phyloP scores from a whole-genome alignment of 2,329 filamentous ascomycete species.

The Coleophoma cylindrospora region DNA sequence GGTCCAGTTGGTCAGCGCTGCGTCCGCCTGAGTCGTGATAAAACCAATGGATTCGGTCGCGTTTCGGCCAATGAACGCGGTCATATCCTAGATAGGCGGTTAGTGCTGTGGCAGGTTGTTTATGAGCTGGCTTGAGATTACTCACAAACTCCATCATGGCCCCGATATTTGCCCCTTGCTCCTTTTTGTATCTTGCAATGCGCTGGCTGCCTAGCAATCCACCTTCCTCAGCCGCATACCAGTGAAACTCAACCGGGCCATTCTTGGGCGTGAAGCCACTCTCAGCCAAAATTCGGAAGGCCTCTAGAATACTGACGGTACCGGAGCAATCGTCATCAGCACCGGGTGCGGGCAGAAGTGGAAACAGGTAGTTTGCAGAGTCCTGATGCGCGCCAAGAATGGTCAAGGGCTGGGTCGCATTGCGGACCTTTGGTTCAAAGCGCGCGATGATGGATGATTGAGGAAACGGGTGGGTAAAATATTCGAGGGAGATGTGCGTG shows the following conservation, averaged over 20 bases:
- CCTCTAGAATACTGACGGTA: slow-evolving; percentile 70
- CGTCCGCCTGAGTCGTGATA: too few relatives aligned
- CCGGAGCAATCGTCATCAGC: slow-evolving; percentile 71
- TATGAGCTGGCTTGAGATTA: too few relatives aligned
- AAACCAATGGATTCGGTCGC: too few relatives aligned
- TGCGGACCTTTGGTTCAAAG: slow-evolving; percentile 39
- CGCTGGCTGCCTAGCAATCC: slow-evolving; percentile 56
- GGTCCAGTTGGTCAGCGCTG: too few relatives aligned
- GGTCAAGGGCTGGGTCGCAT: slow-evolving; percentile 19
- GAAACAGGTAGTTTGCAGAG: slow-evolving; percentile 59
- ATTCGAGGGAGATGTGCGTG: slow-evolving; percentile 31
- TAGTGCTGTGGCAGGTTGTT: too few relatives aligned
- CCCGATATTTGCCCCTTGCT: too few relatives aligned
- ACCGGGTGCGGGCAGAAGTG: slow-evolving; percentile 63
- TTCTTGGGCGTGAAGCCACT: slow-evolving; percentile 28
- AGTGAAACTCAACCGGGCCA: slow-evolving; percentile 64
- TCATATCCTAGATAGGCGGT: too few relatives aligned
- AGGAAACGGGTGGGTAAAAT: slow-evolving; percentile 63
- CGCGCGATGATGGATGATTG: slow-evolving; percentile 70
- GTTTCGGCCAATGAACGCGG: too few relatives aligned
- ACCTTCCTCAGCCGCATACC: slow-evolving; percentile 76
- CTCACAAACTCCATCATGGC: too few relatives aligned
- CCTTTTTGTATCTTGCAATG: slow-evolving; percentile 36
- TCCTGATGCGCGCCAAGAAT: slow-evolving; percentile 71
- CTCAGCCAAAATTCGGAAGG: slow-evolving; percentile 58